These are phyloP conservation scores for Cyberlindnera galapagoensis DNA, from an alignment of 805 yeast genomes.

Conservation along the genomic window DNA sequence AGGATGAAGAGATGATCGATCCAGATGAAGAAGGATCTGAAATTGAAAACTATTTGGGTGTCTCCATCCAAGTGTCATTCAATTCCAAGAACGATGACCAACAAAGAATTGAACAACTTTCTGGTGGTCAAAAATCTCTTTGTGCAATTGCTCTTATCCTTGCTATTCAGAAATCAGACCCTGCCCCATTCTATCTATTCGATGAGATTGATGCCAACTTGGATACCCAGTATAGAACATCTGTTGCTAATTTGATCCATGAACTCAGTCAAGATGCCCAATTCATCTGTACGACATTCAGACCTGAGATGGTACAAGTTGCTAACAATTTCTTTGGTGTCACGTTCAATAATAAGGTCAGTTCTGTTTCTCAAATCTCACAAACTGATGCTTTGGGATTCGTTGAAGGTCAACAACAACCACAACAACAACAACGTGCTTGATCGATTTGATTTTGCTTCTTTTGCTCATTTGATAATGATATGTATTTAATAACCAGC, in stretches of 20 bases:
- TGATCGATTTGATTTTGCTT: too few relatives aligned
- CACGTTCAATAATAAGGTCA: slow-evolving; percentile 72
- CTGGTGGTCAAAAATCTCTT: slow-evolving; percentile 96
- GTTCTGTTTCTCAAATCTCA: slow-evolving; percentile 66
- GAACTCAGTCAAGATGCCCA: slow-evolving; percentile 67
- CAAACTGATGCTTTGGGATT: slow-evolving; percentile 75
- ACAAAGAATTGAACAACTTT: slow-evolving; percentile 79
- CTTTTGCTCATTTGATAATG: too few relatives aligned
- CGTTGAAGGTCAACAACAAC: slow-evolving; percentile 57
- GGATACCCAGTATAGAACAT: slow-evolving; percentile 83
- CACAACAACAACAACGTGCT: too few relatives aligned
- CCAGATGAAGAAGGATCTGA: slow-evolving; percentile 15
- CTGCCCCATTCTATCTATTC: slow-evolving; percentile 93
- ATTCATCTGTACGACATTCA: slow-evolving; percentile 92
- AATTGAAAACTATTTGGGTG: slow-evolving; percentile 63
- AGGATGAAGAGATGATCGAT: slow-evolving; percentile 18
- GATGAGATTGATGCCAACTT: slow-evolving; percentile 96
- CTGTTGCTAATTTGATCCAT: slow-evolving; percentile 74
- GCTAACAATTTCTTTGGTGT: slow-evolving; percentile 90
- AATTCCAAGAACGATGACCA: slow-evolving; percentile 83
- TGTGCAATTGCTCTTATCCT: slow-evolving; percentile 92
- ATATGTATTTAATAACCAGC: too few relatives aligned
- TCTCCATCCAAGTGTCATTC: slow-evolving; percentile 82
- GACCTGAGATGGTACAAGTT: slow-evolving; percentile 85
- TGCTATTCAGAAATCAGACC: slow-evolving; percentile 92